Evolutionary conservation across 345 rosid species (phyloP).

Genomic region (Corchorus olitorius): DNA sequence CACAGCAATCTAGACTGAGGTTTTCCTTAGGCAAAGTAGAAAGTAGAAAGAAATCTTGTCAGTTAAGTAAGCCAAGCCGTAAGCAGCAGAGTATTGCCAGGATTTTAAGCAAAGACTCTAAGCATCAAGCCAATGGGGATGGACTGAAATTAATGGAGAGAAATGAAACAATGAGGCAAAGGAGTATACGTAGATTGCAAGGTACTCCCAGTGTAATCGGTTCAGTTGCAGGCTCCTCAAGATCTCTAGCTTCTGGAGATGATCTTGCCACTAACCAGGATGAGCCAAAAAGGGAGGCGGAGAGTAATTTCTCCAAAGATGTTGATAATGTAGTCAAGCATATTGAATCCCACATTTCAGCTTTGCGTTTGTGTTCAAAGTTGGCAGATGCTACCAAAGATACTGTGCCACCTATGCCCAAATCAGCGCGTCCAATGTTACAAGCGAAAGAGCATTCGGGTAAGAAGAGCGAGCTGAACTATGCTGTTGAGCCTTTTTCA

Average conservation of each 20-base stretch:
- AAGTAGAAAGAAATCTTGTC: conserved; percentile 11
- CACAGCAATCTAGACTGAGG: conserved; percentile 17
- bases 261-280: background rate
- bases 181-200: background rate
- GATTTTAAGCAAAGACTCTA: conserved; percentile 4
- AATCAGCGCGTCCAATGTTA: background rate
- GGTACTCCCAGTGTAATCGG: conserved; percentile 2
- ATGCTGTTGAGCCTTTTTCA: background rate
- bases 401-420: conserved; percentile 12
- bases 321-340: conserved; percentile 38
- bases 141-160: conserved; percentile 1
- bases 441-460: conserved; percentile 2
- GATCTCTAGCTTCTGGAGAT: background rate
- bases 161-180: conserved; percentile 5
- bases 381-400: conserved; percentile 14
- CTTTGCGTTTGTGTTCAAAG: conserved; percentile 35
- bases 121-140: background rate
- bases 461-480: background rate
- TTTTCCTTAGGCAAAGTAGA: conserved; percentile 13
- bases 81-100: conserved; percentile 7
- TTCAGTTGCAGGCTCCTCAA: conserved; percentile 21
- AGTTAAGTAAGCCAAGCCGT: conserved; percentile 3
- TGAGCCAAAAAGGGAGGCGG: conserved; percentile 1
- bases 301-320: conserved; percentile 27
- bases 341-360: conserved; percentile 44